phyloP scores from a whole-genome alignment of 2,329 filamentous ascomycete genomes.

The Periglandula ipomoeae region DNA sequence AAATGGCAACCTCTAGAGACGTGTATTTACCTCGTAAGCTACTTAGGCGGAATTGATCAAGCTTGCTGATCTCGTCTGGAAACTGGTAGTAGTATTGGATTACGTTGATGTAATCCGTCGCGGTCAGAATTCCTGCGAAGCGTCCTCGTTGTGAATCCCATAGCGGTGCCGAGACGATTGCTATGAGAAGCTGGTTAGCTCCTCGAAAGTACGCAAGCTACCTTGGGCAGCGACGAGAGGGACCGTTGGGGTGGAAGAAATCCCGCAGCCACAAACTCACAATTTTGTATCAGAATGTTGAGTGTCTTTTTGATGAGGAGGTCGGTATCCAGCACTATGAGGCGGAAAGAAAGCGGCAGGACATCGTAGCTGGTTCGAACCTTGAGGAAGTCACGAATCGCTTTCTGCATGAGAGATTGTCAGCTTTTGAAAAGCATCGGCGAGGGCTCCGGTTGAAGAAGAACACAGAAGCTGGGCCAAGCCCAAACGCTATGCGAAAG shows the following conservation, averaged over 20 bases:
- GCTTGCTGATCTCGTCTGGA: constrained; percentile 76
- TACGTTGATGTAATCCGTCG: constrained; percentile 96
- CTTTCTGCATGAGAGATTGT: constrained; percentile 49
- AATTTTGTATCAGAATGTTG: constrained; percentile 91
- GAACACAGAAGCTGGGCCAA: not conserved
- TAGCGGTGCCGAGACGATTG: constrained; percentile 91
- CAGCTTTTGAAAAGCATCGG: constrained; percentile 5
- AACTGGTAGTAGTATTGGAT: constrained; percentile 99
- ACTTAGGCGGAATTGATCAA: constrained; percentile 89
- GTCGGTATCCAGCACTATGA: constrained; percentile 92
- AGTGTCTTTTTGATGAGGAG: constrained; percentile 95
- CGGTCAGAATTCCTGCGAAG: constrained; percentile 89
- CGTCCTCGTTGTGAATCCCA: constrained; percentile 93
- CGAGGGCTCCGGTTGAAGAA: not conserved
- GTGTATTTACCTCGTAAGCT: constrained; percentile 68
- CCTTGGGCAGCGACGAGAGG: not conserved
- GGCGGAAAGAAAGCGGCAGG: constrained; percentile 85
- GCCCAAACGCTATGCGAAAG: not conserved
- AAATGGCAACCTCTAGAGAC: not conserved
- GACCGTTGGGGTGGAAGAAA: not conserved
- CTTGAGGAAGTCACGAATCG: constrained; percentile 91
- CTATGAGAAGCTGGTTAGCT: constrained; percentile 33
- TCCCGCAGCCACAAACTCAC: constrained; percentile 36
- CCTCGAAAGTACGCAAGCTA: too few species aligned
- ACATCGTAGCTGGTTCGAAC: constrained; percentile 97